Percentiles rank a stretch among this genome's conserved stretches.
Evolutionary conservation across 2,329 filamentous ascomycete genomes (phyloP).

Genomic region (Claviceps purpurea): DNA sequence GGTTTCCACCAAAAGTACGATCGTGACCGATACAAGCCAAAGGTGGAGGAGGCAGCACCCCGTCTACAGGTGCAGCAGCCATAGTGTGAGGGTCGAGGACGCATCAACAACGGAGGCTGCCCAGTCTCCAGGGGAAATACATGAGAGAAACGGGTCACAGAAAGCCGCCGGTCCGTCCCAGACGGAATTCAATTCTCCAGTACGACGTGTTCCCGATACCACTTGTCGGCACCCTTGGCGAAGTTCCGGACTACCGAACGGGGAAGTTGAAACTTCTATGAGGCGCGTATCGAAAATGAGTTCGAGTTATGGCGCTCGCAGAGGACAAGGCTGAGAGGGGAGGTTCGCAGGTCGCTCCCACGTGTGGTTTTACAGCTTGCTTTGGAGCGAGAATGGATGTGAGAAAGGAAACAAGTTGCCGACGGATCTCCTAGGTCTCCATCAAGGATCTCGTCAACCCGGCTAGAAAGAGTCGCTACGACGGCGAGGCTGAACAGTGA

Average conservation of each 20-base stretch:
- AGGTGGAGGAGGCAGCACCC: slow-evolving; percentile 30
- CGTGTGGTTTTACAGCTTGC: neutral
- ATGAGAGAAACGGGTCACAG: slow-evolving; percentile 8
- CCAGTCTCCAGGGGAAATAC: slow-evolving; percentile 12
- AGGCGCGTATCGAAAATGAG: no score
- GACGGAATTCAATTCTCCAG: neutral
- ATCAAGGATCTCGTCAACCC: neutral
- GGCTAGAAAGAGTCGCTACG: neutral
- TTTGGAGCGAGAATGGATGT: neutral
- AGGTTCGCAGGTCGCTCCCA: neutral
- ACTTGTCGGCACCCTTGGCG: neutral
- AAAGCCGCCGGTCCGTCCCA: neutral
- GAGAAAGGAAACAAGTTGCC: neutral
- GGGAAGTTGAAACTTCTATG: neutral
- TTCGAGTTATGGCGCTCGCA: neutral
- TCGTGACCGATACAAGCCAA: slow-evolving; percentile 20
- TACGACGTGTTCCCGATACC: no score
- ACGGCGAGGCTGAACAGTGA: neutral
- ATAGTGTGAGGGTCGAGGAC: slow-evolving; percentile 11
- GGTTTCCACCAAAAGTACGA: slow-evolving; percentile 47
- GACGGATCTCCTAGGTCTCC: neutral
- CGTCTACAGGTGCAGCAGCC: slow-evolving; percentile 18
- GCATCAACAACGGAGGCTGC: slow-evolving; percentile 6
- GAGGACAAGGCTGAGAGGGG: neutral
- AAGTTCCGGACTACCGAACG: neutral